A percentile compares a stretch with the other conserved stretches of the same genome.
These are phyloP conservation scores for Farysia itapuensis DNA, from an alignment of 1,284 basidiomycete species.

Conservation along the genomic window DNA sequence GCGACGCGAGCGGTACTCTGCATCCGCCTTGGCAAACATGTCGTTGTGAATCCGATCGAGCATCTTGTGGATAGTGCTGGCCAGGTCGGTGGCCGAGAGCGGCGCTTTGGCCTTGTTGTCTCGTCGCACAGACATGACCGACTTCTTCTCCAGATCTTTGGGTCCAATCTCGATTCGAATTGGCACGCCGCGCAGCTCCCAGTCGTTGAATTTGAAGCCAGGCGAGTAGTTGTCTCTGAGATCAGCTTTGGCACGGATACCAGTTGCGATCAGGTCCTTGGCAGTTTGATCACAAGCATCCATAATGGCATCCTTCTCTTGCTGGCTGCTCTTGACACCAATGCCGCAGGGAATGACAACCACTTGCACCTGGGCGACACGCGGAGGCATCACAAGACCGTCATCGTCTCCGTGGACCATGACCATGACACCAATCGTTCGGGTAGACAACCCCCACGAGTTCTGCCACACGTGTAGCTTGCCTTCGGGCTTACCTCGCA, in stretches of 20 bases:
- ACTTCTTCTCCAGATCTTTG: conserved; percentile 80
- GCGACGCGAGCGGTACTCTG: conserved; percentile 73
- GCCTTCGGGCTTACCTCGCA: conserved; percentile 52
- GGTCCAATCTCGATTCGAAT: conserved; percentile 95
- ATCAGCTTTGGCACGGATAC: conserved; percentile 84
- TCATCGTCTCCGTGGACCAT: conserved; percentile 99
- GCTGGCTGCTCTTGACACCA: conserved; percentile 62
- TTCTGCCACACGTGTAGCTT: conserved; percentile 94
- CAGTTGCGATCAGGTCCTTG: conserved; percentile 65
- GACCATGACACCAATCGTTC: conserved; percentile 96
- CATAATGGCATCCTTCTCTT: conserved; percentile 72
- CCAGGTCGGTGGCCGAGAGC: conserved; percentile 28
- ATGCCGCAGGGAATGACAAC: conserved; percentile 91
- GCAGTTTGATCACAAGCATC: conserved; percentile 69
- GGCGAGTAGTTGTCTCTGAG: conserved; percentile 93
- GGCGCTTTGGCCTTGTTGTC: conserved; percentile 69
- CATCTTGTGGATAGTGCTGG: conserved; percentile 61
- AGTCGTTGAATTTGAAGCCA: conserved; percentile 98
- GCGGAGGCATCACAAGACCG: conserved; percentile 90
- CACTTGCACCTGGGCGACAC: conserved; percentile 89
- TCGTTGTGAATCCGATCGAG: conserved; percentile 85
- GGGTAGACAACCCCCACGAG: conserved; percentile 96
- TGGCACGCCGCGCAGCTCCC: conserved; percentile 89
- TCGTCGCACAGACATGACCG: conserved; percentile 82
- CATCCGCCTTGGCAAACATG: conserved; percentile 81